phyloP scores from a whole-genome alignment of 208 protist genomes.

The Angomonas deanei region DNA sequence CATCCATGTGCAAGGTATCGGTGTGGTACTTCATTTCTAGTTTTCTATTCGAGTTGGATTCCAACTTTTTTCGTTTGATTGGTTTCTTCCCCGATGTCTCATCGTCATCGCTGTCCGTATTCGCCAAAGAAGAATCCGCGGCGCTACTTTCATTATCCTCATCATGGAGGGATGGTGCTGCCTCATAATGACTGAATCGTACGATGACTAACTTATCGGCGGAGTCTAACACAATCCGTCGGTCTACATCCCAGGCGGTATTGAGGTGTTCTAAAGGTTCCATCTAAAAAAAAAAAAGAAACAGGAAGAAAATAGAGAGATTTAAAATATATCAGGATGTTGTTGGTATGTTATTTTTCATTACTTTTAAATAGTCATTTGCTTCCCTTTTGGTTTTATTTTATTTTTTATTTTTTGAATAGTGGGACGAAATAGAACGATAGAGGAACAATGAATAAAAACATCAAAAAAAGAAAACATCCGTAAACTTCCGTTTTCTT shows the following conservation, averaged over 20 bases:
- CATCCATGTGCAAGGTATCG: conserved; percentile 67
- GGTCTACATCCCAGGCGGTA: conserved; percentile 84
- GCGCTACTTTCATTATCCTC: too few relatives aligned
- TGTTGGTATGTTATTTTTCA: neutral
- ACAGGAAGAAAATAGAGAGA: conserved; percentile 3
- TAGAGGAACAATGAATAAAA: neutral
- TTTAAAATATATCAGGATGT: too few relatives aligned
- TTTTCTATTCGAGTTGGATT: neutral
- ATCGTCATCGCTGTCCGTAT: neutral
- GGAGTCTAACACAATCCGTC: conserved; percentile 76
- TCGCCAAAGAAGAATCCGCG: too few relatives aligned
- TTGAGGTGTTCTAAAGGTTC: conserved; percentile 34
- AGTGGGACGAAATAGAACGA: neutral
- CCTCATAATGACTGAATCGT: conserved; percentile 63
- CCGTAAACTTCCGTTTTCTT: too few relatives aligned
- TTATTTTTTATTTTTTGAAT: too few relatives aligned
- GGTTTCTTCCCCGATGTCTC: neutral
- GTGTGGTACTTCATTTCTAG: conserved; percentile 51
- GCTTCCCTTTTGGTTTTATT: neutral
- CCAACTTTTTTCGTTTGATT: neutral
- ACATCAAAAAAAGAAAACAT: neutral
- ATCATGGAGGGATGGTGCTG: neutral
- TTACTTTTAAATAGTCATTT: neutral
- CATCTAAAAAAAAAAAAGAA: conserved; percentile 5
- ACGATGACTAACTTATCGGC: conserved; percentile 73